Conservation (phyloP, 2,329 filamentous ascomycete species). For the Annulohypoxylon truncatum region DNA sequence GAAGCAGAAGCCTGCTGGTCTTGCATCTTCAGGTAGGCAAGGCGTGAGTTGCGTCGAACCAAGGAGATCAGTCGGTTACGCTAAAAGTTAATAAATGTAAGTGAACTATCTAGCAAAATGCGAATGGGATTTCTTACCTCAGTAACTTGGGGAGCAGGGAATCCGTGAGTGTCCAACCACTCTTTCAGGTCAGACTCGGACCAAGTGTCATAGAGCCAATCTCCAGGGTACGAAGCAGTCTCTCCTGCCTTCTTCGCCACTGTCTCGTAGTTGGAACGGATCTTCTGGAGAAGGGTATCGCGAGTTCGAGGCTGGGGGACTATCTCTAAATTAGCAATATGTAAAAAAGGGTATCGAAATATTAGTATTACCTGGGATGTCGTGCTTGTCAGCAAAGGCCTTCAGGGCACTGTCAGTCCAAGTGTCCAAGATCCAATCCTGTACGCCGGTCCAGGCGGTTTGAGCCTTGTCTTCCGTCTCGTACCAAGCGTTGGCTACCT, state of each 20-base stretch:
- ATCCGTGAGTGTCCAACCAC: slow-evolving; percentile 90
- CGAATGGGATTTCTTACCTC: slow-evolving; percentile 54
- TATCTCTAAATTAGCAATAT: slow-evolving; percentile 37
- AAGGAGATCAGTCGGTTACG: slow-evolving; percentile 90
- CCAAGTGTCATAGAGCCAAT: slow-evolving; percentile 95
- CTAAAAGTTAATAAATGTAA: slow-evolving; percentile 45
- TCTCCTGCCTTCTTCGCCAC: slow-evolving; percentile 80
- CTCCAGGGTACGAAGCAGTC: slow-evolving; percentile 85
- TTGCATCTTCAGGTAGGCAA: slow-evolving; percentile 77
- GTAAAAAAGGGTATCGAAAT: not conserved
- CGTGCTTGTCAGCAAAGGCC: slow-evolving; percentile 88
- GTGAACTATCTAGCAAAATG: not conserved
- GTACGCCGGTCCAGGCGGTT: slow-evolving; percentile 76
- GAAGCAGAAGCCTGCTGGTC: slow-evolving; percentile 70
- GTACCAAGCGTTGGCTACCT: slow-evolving; percentile 80
- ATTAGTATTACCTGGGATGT: slow-evolving; percentile 71
- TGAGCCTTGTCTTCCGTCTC: slow-evolving; percentile 83
- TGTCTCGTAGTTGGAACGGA: slow-evolving; percentile 83
- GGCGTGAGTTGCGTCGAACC: slow-evolving; percentile 89
- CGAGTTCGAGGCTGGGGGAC: slow-evolving; percentile 88
- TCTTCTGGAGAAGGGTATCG: slow-evolving; percentile 81
- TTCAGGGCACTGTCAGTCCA: slow-evolving; percentile 96
- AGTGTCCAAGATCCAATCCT: slow-evolving; percentile 94
- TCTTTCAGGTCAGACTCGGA: slow-evolving; percentile 92
- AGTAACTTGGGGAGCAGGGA: slow-evolving; percentile 85